These are phyloP conservation scores for Mycena latifolia DNA, from an alignment of 768 basidiomycete genomes.

Conservation along the genomic window DNA sequence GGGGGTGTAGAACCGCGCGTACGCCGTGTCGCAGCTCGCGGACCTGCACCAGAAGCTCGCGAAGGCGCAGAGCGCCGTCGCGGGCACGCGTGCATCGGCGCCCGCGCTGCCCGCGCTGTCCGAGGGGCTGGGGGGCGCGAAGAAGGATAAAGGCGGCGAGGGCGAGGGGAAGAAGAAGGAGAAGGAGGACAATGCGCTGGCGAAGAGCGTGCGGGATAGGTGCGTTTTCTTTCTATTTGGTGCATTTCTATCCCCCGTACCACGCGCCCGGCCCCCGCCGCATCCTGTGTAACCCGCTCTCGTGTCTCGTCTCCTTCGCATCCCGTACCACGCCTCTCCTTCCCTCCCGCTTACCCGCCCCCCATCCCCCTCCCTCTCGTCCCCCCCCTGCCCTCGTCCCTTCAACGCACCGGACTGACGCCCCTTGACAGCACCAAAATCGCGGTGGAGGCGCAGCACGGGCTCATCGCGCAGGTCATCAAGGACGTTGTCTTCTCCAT, in stretches of 20 bases:
- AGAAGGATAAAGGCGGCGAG: constrained; percentile 66
- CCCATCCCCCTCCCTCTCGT: too few relatives aligned
- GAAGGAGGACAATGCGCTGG: constrained; percentile 89
- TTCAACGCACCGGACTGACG: background rate
- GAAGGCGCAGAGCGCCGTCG: constrained; percentile 72
- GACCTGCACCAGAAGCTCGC: constrained; percentile 93
- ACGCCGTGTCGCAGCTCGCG: constrained; percentile 90
- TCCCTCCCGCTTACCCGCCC: too few relatives aligned
- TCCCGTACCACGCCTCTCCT: too few relatives aligned
- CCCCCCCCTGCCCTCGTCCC: background rate
- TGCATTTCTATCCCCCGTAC: background rate
- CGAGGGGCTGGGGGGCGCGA: constrained; percentile 61
- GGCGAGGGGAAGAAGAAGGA: constrained; percentile 87
- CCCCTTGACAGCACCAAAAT: constrained; percentile 83
- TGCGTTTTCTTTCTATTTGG: constrained; percentile 48
- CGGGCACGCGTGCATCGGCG: constrained; percentile 67
- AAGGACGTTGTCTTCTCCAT: constrained; percentile 93
- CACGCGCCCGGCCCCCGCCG: too few relatives aligned
- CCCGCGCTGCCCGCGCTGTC: constrained; percentile 69
- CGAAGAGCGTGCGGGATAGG: constrained; percentile 95
- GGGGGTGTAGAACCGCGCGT: constrained; percentile 98
- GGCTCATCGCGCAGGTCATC: constrained; percentile 92
- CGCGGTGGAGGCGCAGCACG: constrained; percentile 92
- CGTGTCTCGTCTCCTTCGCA: too few relatives aligned
- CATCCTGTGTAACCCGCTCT: too few relatives aligned